Evolutionary conservation across 2,329 filamentous ascomycete genomes (phyloP), one percentile per base, ranked within the genome.

Genomic region (Monosporascus sp.): DNA sequence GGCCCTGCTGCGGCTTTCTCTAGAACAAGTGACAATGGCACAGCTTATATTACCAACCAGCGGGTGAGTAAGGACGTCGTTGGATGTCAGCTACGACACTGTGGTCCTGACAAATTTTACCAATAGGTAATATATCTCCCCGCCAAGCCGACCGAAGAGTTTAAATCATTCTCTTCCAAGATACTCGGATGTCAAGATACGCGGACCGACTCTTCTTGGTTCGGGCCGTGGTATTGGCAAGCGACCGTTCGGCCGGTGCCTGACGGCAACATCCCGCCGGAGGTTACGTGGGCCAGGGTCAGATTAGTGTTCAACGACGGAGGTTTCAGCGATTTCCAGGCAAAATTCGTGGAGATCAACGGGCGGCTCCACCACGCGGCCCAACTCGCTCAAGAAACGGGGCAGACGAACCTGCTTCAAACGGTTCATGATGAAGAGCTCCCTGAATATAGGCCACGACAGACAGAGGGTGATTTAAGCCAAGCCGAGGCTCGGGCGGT

Each of bases 301-400:
- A 91, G 89, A 68, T 80, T 97, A 63, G 91, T 86, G 22, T 97
- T 97, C 76, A 92, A 91, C 67, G 92, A 97, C 57, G 93, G 93
- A 44, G 93, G 93, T n/a, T 92, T 92, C 54, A 94, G 88, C 68
- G 91, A 96, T 61, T 97, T 96, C 66, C 86, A 92, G 63, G 82
- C 83, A 49, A 83, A 83, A 50, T 96, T 92, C 65, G 90, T 95
- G 63, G 80, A 88, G 52, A 84, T 97, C 58, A 91, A 90, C 66
- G 92, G 96, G 66, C 82, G 90, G 6, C 74, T 96, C 52, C 81
- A 87, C 58, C 90, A 97, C 63, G 90, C 86, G 7, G 83, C 91
- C 38, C 89, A 94, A 52, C 80, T 88, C 54, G 85, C 86, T 34
- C 73, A 85, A 51, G 86, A 88, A 62, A 83, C 79, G 57, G 86